Conservation (phyloP, 2,329 filamentous ascomycete genomes). For the Hymenoscyphus linearis region DNA sequence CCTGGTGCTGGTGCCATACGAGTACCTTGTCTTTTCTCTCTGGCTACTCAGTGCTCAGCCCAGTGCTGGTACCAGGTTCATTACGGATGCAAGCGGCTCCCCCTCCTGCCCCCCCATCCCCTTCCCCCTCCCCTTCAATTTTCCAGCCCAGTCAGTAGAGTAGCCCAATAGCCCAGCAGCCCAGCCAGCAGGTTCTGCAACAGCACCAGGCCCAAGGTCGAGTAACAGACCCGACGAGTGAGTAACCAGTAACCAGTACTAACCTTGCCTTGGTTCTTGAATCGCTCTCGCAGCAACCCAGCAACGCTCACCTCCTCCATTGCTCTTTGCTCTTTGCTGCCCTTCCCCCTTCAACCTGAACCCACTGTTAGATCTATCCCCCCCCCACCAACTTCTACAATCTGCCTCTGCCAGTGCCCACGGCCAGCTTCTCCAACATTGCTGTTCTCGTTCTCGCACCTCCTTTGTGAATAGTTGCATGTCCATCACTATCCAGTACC, state of each 20-base stretch:
- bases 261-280: no score
- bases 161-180: not conserved
- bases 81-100: not conserved
- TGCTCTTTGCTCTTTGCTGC: no score
- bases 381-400: not conserved
- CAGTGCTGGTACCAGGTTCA: not conserved
- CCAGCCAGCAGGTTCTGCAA: not conserved
- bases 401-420: not conserved
- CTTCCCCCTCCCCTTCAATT: not conserved
- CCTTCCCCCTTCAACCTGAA: no score
- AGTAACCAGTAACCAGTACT: no score
- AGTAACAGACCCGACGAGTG: no score
- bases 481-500: not conserved
- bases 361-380: no score
- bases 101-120: not conserved
- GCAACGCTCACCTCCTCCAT: no score
- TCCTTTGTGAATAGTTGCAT: not conserved
- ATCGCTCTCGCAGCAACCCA: no score
- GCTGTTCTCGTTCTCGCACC: not conserved
- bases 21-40: no score
- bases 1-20: no score
- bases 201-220: no score
- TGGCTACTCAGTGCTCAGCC: not conserved
- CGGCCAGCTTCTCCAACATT: not conserved
- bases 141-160: not conserved